phyloP scores from a whole-genome alignment of 768 basidiomycete species.

The Kwoniella sp. region DNA sequence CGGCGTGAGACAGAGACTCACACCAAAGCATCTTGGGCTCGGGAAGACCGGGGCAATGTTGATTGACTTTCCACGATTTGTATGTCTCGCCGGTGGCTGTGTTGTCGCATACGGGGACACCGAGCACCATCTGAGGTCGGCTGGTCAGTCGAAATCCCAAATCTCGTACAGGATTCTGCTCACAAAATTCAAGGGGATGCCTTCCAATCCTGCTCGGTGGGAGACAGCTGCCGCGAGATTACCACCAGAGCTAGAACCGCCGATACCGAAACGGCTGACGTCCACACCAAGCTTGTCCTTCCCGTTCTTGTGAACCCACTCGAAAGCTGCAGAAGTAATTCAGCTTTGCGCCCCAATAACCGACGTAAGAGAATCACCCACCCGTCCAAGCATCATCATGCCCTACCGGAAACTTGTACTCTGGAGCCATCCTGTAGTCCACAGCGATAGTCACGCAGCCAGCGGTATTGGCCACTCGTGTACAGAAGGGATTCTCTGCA shows the following conservation, averaged over 20 bases:
- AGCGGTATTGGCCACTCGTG: conserved; percentile 66
- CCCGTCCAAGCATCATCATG: conserved; percentile 70
- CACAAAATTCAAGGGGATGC: conserved; percentile 27
- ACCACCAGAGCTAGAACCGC: conserved; percentile 75
- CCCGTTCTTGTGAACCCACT: conserved; percentile 66
- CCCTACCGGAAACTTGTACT: conserved; percentile 70
- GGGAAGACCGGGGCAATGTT: conserved; percentile 65
- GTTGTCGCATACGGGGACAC: conserved; percentile 75
- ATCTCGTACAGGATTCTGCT: conserved; percentile 9
- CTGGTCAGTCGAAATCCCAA: neutral
- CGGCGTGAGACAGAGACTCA: conserved; percentile 54
- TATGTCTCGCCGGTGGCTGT: conserved; percentile 61
- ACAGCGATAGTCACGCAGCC: conserved; percentile 68
- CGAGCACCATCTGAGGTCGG: conserved; percentile 64
- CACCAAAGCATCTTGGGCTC: conserved; percentile 76
- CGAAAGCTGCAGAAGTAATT: conserved; percentile 56
- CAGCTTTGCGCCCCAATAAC: neutral
- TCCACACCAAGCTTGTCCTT: conserved; percentile 61
- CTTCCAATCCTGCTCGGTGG: conserved; percentile 64
- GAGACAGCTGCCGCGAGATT: conserved; percentile 70
- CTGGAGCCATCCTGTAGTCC: conserved; percentile 73
- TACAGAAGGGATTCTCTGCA: conserved; percentile 66
- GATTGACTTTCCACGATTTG: conserved; percentile 65
- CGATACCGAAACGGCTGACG: conserved; percentile 65
- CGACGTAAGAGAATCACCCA: neutral